phyloP scores from a whole-genome alignment of 164 flowering plant species.

The Brasenia schreberi region DNA sequence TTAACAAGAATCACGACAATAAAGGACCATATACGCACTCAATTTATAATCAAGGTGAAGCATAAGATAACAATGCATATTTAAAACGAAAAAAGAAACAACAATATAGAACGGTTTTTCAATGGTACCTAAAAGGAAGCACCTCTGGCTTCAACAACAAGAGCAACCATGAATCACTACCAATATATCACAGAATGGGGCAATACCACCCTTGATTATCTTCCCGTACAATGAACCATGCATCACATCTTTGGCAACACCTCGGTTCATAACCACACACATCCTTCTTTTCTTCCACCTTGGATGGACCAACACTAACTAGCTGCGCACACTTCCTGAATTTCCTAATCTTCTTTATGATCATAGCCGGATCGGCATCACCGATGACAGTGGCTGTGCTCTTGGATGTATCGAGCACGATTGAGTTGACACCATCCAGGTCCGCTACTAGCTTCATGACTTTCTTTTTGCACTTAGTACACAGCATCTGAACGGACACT shows the following conservation, averaged over 20 bases:
- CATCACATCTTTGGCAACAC: slow-evolving; percentile 39
- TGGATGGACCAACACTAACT: slow-evolving; percentile 31
- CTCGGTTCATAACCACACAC: slow-evolving; percentile 12
- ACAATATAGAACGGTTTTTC: too few species aligned
- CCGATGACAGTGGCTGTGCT: slow-evolving; percentile 35
- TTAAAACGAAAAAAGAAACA: too few species aligned
- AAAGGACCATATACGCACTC: too few species aligned
- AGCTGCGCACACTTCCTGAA: slow-evolving; percentile 30
- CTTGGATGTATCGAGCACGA: slow-evolving; percentile 41
- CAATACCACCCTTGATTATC: slow-evolving; percentile 9
- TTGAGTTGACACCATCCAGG: slow-evolving; percentile 45
- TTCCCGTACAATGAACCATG: slow-evolving; percentile 32
- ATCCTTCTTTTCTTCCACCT: slow-evolving; percentile 32
- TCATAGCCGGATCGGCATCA: slow-evolving; percentile 37
- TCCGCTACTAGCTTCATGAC: slow-evolving; percentile 47
- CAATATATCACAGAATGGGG: neutral
- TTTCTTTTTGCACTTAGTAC: slow-evolving; percentile 44
- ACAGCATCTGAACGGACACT: slow-evolving; percentile 45
- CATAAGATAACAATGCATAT: too few species aligned
- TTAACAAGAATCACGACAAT: too few species aligned
- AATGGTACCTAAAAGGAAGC: too few species aligned
- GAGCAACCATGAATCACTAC: too few species aligned
- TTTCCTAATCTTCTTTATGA: slow-evolving; percentile 37
- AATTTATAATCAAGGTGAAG: too few species aligned
- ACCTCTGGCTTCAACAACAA: too few species aligned